phyloP scores from a whole-genome alignment of 768 basidiomycete genomes.

The Rhodosporidiobolus odoratus region DNA sequence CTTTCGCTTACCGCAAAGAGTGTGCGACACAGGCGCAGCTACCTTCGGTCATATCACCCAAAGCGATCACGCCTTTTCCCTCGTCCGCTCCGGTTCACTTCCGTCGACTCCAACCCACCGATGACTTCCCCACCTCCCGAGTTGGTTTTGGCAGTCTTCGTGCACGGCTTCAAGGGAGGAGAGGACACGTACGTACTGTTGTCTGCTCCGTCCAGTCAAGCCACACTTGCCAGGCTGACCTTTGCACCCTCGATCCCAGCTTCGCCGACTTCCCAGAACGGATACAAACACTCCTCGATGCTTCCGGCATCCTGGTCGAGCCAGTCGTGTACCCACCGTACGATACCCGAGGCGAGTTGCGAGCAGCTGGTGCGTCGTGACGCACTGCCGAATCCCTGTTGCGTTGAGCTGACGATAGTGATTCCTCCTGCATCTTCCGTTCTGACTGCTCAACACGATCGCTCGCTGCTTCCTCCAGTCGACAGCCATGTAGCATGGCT shows the following conservation, averaged over 20 bases:
- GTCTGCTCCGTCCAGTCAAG: no score
- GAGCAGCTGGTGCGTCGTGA: conserved; percentile 13
- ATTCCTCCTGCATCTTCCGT: background rate
- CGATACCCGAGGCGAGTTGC: conserved; percentile 35
- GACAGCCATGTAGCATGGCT: conserved; percentile 31
- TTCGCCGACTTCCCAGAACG: conserved; percentile 31
- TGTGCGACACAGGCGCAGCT: no score
- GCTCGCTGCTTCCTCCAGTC: background rate
- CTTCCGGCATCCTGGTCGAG: conserved; percentile 7
- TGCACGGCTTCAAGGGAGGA: conserved; percentile 39
- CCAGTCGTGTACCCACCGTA: conserved; percentile 33
- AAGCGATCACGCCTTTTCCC: no score
- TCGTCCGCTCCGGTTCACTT: background rate
- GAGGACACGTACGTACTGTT: conserved; percentile 20
- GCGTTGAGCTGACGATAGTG: no score
- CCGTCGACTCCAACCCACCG: background rate
- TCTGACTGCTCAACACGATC: background rate
- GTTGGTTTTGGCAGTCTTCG: conserved; percentile 15
- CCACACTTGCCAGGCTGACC: background rate
- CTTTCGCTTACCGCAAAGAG: no score
- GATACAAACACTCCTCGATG: conserved; percentile 6
- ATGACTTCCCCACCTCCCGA: background rate
- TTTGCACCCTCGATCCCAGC: background rate
- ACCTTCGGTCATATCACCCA: no score
- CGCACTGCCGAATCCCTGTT: no score